Base-by-base conservation (phyloP, 2,329 filamentous ascomycete species). In the Cyclaneusma minus region DNA sequence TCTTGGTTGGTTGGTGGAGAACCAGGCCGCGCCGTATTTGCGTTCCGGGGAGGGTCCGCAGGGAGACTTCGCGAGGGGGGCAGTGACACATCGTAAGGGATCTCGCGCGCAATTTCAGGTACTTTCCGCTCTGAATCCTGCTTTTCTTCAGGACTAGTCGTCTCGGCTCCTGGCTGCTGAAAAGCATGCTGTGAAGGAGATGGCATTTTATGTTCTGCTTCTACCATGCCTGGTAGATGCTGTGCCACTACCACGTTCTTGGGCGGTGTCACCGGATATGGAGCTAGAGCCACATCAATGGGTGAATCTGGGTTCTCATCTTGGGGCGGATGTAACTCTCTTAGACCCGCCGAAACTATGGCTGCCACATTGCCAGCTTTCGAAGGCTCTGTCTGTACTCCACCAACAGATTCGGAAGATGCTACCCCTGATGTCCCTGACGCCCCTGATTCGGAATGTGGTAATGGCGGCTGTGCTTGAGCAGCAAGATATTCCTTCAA, bases 401-500 rank as follows among this genome's bases (percentile, higher is more conserved):
- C 21, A n/a, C 41, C 38, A 19, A 36, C 38, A 31, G 43, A 43
- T 13, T 42, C 39, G 6, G 41, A 26, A 9, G 38, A 34, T 16
- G 30, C 42, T 5, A 40, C 35, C 25, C 34, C 34, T 16, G 20
- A 29, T n/a, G 29, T 17, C 16, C 35, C 39, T 4, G 28, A 19
- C 7, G 23, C 25, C 7, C 36, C 32, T 3, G 30, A 14, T 31
- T 47, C 6, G 44, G 18, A 11, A 7, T 20, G 7, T 20, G 18
- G 7, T 11, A 7, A 20, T 20, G 11, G 14, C 25, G 4, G 25
- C 19, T n/a, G 45, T 40, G 13, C 42, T 22, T 15, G n/a, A 20
- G 40, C 38, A 41, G 60, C 50, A 42, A 72, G 50, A 6, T 68
- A 51, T 29, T 95, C 85, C 51, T 92, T 93, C 22, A 92, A 49